phyloP scores from a whole-genome alignment of 495 filamentous ascomycete species.

The Annulohypoxylon nitens region DNA sequence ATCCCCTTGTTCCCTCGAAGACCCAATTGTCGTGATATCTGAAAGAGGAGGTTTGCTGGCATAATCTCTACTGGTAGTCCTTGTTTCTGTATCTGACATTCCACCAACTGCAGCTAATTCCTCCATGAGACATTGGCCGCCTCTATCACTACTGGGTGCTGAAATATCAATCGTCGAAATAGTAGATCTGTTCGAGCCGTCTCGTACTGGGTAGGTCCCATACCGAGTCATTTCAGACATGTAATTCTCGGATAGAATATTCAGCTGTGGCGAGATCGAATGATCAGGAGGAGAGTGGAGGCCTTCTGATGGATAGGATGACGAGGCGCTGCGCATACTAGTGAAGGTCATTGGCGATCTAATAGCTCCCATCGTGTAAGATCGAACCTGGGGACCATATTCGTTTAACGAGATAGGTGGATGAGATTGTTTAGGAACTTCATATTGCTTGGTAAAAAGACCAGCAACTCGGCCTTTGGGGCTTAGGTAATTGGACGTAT shows the following conservation, averaged over 20 bases:
- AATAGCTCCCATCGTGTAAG: neutral
- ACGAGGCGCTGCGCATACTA: constrained; percentile 41
- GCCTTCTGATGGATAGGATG: constrained; percentile 52
- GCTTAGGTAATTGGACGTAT: neutral
- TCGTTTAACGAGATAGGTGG: neutral
- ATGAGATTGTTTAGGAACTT: neutral
- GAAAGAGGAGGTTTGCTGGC: constrained; percentile 30
- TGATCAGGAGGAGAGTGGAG: constrained; percentile 41
- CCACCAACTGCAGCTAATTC: constrained; percentile 37
- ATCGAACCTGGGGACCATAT: neutral
- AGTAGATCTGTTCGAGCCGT: constrained; percentile 13
- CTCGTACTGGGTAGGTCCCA: constrained; percentile 21
- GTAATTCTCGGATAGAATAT: constrained; percentile 29
- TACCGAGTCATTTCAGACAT: constrained; percentile 34
- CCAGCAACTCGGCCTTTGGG: neutral
- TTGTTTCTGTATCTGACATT: constrained; percentile 39
- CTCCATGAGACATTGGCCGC: constrained; percentile 38
- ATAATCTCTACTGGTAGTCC: constrained; percentile 29
- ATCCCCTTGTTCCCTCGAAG: neutral
- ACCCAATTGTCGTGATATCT: constrained; percentile 19
- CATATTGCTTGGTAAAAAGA: constrained; percentile 2
- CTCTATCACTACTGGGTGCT: neutral
- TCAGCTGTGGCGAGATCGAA: constrained; percentile 37
- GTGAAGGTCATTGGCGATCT: constrained; percentile 2
- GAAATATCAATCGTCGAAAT: constrained; percentile 19